Conservation (phyloP, 1,284 basidiomycete species). For the Ceratobasidium sp. region DNA sequence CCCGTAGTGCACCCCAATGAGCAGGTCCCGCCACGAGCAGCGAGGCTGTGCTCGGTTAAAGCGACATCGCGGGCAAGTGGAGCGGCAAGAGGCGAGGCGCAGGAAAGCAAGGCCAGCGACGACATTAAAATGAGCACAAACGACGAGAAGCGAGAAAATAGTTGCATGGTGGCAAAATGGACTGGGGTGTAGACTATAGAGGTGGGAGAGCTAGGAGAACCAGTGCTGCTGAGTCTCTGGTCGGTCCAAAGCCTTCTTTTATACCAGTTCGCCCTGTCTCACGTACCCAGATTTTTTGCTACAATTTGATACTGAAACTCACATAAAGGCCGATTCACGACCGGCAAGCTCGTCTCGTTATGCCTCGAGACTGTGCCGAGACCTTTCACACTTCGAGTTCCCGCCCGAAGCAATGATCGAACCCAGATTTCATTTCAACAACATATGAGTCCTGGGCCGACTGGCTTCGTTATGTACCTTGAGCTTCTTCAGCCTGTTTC, state of each 20-base stretch:
- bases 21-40: slow-evolving; percentile 32
- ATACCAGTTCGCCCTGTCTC: background rate
- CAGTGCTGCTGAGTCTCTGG: slow-evolving; percentile 18
- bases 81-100: slow-evolving; percentile 21
- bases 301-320: no score
- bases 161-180: slow-evolving; percentile 12
- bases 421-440: no score
- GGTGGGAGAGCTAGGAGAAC: slow-evolving; percentile 28
- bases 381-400: no score
- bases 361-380: no score
- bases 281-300: background rate
- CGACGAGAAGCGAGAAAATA: slow-evolving; percentile 25
- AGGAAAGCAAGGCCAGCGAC: slow-evolving; percentile 19
- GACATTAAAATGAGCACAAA: slow-evolving; percentile 21
- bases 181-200: background rate
- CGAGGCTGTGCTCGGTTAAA: slow-evolving; percentile 18
- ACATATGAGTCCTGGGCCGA: no score
- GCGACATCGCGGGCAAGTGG: slow-evolving; percentile 8
- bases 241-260: background rate
- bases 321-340: no score
- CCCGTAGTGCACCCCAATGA: slow-evolving; percentile 14
- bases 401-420: no score
- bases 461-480: no score
- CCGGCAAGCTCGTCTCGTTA: no score
- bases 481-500: no score